Evolutionary conservation across 371 early-diverging fungal genomes (phyloP).

Genomic region (Lichtheimia hyalospora): DNA sequence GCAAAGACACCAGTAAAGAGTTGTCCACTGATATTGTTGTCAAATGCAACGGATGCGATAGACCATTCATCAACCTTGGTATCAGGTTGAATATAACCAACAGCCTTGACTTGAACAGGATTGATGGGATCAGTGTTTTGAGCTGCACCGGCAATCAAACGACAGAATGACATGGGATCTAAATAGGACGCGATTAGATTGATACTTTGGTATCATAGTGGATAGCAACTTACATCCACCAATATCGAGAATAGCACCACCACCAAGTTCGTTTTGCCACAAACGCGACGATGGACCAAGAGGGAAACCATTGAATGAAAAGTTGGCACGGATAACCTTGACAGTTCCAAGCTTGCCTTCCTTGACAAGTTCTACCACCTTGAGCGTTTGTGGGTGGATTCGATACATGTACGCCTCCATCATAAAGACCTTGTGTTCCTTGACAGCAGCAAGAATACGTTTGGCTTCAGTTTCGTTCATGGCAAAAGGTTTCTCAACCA

Average conservation of each 20-base stretch:
- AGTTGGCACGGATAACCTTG: constrained; percentile 38
- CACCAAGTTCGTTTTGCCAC: constrained; percentile 47
- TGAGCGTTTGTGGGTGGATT: constrained; percentile 45
- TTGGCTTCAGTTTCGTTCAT: constrained; percentile 40
- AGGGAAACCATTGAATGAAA: constrained; percentile 37
- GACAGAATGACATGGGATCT: constrained; percentile 49
- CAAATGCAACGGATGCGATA: constrained; percentile 37
- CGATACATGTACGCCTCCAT: constrained; percentile 59
- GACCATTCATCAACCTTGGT: constrained; percentile 52
- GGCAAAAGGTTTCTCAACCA: constrained; percentile 55
- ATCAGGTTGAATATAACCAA: constrained; percentile 37
- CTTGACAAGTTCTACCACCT: constrained; percentile 29
- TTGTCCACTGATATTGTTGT: constrained; percentile 31
- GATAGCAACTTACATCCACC: constrained; percentile 40
- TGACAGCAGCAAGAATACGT: constrained; percentile 29
- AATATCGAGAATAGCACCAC: constrained; percentile 50
- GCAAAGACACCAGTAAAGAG: constrained; percentile 43
- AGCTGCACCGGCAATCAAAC: constrained; percentile 41
- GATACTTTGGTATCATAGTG: neutral
- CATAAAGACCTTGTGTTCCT: constrained; percentile 30
- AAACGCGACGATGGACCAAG: constrained; percentile 38
- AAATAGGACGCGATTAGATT: neutral
- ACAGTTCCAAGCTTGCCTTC: constrained; percentile 36
- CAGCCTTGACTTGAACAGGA: constrained; percentile 35
- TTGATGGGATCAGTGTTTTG: constrained; percentile 15